Percentiles rank a stretch among this genome's conserved stretches.
These are phyloP conservation scores for Pseudoturritis turrita DNA, from an alignment of 345 rosid species.

Conservation along the genomic window DNA sequence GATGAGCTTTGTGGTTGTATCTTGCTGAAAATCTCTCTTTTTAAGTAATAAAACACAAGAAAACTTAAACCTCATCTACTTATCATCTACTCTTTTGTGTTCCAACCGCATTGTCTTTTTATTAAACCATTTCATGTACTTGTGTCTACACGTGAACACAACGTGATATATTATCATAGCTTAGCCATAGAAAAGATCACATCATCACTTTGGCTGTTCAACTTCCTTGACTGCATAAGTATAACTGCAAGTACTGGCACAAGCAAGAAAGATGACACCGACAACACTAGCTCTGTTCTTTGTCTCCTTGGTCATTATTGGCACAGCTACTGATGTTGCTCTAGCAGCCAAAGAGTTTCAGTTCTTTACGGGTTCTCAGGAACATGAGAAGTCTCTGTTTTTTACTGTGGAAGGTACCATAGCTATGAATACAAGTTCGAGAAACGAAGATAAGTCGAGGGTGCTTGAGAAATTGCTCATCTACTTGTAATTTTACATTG, in stretches of 20 bases:
- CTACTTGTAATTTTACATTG: background rate
- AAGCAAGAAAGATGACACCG: constrained; percentile 17
- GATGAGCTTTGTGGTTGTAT: constrained; percentile 26
- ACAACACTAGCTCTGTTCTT: constrained; percentile 3
- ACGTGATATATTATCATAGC: background rate
- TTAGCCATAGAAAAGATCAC: background rate
- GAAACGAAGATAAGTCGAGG: background rate
- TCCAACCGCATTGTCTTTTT: constrained; percentile 9
- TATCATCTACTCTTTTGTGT: constrained; percentile 18
- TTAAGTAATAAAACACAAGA: constrained; percentile 15
- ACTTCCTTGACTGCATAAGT: background rate
- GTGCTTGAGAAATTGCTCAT: background rate
- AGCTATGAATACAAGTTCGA: background rate
- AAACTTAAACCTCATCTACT: constrained; percentile 20
- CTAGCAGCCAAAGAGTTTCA: background rate
- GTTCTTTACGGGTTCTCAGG: background rate
- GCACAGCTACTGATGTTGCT: background rate
- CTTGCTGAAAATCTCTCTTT: constrained; percentile 2
- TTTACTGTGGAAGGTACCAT: constrained; percentile 18
- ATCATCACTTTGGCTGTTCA: background rate
- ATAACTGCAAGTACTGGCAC: constrained; percentile 1
- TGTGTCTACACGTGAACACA: constrained; percentile 11
- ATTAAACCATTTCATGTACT: constrained; percentile 6
- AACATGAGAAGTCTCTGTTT: background rate
- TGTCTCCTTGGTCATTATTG: constrained; percentile 11